phyloP scores from a whole-genome alignment of 495 filamentous ascomycete genomes.

The Evansstolkia leycettana region DNA sequence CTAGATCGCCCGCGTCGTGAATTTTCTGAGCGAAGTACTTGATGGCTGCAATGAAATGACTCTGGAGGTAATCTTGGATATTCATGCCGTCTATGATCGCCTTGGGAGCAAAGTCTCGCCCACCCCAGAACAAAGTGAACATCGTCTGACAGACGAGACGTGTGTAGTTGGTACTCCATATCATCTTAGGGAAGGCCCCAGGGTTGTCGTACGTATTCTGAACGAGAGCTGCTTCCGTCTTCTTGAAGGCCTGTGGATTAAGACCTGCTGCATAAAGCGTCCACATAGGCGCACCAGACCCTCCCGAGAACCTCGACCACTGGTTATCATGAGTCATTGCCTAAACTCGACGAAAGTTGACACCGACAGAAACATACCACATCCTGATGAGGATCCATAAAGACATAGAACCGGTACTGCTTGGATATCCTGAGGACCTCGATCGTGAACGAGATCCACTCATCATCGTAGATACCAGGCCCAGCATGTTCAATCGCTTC shows the following conservation, averaged over 20 bases:
- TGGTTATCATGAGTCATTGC: conserved; percentile 17
- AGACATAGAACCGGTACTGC: conserved; percentile 84
- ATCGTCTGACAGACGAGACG: conserved; percentile 80
- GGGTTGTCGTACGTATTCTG: conserved; percentile 91
- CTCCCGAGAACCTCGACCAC: conserved; percentile 92
- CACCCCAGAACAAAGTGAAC: conserved; percentile 89
- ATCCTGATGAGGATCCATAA: conserved; percentile 97
- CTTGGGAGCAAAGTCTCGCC: conserved; percentile 88
- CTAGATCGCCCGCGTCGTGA: conserved; percentile 80
- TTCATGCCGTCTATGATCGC: conserved; percentile 90
- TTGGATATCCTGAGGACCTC: conserved; percentile 71
- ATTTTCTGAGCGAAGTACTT: conserved; percentile 72
- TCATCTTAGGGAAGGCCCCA: conserved; percentile 89
- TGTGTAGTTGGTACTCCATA: conserved; percentile 95
- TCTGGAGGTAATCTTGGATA: conserved; percentile 91
- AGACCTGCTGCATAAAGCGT: conserved; percentile 89
- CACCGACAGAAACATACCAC: conserved; percentile 47
- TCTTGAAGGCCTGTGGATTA: conserved; percentile 70
- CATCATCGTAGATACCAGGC: conserved; percentile 89
- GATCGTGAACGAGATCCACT: conserved; percentile 86
- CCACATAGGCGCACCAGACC: conserved; percentile 96
- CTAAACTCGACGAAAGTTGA: neutral
- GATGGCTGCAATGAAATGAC: conserved; percentile 71
- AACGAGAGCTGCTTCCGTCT: conserved; percentile 84
- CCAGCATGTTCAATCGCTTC: conserved; percentile 94